These are phyloP conservation scores for Epichloe sylvatica DNA, from an alignment of 2,329 filamentous ascomycete genomes.

Conservation along the genomic window DNA sequence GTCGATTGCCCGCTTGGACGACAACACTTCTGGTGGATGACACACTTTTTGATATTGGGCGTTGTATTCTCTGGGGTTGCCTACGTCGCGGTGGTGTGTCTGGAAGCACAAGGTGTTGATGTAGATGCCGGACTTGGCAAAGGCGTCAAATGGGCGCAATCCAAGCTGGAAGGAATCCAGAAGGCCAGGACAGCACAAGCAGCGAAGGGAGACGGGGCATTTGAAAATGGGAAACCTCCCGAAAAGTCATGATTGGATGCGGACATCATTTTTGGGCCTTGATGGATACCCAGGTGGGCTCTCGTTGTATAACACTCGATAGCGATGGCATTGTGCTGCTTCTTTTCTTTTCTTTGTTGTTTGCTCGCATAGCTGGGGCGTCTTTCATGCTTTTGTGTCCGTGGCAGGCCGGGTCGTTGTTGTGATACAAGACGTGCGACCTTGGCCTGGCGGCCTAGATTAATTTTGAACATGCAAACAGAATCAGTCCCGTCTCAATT, in stretches of 20 bases:
- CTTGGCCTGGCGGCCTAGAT: too few relatives aligned
- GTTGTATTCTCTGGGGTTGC: constrained; percentile 20
- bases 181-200: not conserved
- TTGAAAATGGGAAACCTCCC: constrained; percentile 9
- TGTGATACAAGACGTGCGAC: too few relatives aligned
- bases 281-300: not conserved
- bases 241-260: constrained; percentile 12
- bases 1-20: constrained; percentile 63
- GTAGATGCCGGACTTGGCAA: constrained; percentile 17
- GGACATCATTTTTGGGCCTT: not conserved
- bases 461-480: too few relatives aligned
- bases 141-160: constrained; percentile 9
- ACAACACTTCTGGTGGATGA: constrained; percentile 89
- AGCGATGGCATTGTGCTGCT: not conserved
- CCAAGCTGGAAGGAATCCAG: constrained; percentile 5
- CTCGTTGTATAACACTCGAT: not conserved
- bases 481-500: too few relatives aligned
- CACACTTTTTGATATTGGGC: constrained; percentile 59
- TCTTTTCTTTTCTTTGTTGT: not conserved
- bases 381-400: not conserved
- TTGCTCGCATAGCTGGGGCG: constrained; percentile 3
- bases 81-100: constrained; percentile 11
- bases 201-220: not conserved
- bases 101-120: constrained; percentile 21
- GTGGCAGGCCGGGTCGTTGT: not conserved